Evolutionary conservation across 1,139 yeast species (phyloP).

Genomic region (Candida sp.): DNA sequence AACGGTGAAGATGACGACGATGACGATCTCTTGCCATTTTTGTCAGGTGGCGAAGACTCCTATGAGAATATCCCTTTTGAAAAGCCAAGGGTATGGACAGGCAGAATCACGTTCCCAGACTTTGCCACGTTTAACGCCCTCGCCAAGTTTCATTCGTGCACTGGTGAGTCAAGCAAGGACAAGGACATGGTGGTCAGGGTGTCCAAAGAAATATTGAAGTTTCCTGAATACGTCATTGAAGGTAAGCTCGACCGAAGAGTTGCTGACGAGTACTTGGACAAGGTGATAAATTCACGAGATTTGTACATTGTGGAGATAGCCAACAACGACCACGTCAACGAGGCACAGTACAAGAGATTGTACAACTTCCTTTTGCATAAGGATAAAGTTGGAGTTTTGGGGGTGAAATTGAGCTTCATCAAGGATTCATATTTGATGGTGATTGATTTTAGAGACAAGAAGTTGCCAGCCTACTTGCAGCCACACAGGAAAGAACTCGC

Average conservation of each 20-base stretch:
- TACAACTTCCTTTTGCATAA: conserved; percentile 55
- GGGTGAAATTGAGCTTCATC: conserved; percentile 48
- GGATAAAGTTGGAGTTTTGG: conserved; percentile 64
- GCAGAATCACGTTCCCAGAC: conserved; percentile 58
- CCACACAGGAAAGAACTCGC: conserved; percentile 16
- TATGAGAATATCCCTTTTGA: background rate
- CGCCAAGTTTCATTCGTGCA: conserved; percentile 46
- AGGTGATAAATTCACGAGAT: conserved; percentile 49
- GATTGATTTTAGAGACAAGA: conserved; percentile 31
- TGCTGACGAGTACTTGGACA: conserved; percentile 62
- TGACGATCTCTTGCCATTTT: conserved; percentile 2
- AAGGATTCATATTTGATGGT: conserved; percentile 72
- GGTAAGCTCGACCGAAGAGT: conserved; percentile 61
- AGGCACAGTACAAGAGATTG: conserved; percentile 45
- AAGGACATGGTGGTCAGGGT: conserved; percentile 27
- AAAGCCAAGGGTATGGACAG: conserved; percentile 51
- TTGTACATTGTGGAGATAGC: conserved; percentile 52
- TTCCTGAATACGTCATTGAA: conserved; percentile 50
- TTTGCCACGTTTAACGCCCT: conserved; percentile 52
- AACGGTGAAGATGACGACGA: background rate
- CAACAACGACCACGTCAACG: conserved; percentile 12
- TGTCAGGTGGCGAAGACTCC: conserved; percentile 4
- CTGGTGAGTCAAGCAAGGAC: conserved; percentile 33
- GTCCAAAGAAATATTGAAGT: conserved; percentile 32
- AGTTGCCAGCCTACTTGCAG: conserved; percentile 32